Conservation (phyloP, 371 early-diverging fungal genomes). For the Haplosporangium sp. region DNA sequence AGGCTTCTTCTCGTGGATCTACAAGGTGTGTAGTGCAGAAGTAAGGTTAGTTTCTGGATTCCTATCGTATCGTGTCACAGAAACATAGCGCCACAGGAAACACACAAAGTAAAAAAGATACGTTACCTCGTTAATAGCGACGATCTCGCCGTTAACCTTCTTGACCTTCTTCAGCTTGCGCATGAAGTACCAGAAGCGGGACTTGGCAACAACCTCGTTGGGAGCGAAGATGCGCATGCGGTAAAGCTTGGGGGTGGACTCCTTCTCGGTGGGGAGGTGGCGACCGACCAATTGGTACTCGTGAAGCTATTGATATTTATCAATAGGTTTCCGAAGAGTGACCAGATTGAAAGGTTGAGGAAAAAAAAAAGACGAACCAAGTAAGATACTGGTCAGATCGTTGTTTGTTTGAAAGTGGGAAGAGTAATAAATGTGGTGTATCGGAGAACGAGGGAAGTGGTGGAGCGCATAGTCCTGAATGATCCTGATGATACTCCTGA, state of each 20-base stretch:
- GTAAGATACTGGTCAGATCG: conserved; percentile 56
- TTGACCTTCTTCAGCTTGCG: conserved; percentile 99
- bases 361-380: conserved; percentile 43
- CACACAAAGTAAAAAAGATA: not conserved
- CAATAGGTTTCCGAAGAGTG: conserved; percentile 35
- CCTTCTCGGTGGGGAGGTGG: conserved; percentile 93
- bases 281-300: conserved; percentile 93
- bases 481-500: too few relatives aligned
- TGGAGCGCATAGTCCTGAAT: too few relatives aligned
- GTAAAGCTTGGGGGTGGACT: conserved; percentile 96
- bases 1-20: conserved; percentile 97
- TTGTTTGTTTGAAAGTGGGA: conserved; percentile 6
- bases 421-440: conserved; percentile 3
- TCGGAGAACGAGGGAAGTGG: not conserved
- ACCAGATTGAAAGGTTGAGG: conserved; percentile 25
- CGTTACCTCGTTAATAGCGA: conserved; percentile 93
- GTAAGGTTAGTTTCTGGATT: not conserved
- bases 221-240: conserved; percentile 99
- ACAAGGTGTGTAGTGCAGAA: not conserved
- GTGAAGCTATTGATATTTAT: conserved; percentile 63
- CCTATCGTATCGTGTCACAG: too few relatives aligned
- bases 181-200: conserved; percentile 99
- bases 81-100: too few relatives aligned
- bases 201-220: conserved; percentile 98
- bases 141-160: conserved; percentile 97